Evolutionary conservation across 805 yeast genomes (phyloP).

Genomic region (Millerozyma miso): DNA sequence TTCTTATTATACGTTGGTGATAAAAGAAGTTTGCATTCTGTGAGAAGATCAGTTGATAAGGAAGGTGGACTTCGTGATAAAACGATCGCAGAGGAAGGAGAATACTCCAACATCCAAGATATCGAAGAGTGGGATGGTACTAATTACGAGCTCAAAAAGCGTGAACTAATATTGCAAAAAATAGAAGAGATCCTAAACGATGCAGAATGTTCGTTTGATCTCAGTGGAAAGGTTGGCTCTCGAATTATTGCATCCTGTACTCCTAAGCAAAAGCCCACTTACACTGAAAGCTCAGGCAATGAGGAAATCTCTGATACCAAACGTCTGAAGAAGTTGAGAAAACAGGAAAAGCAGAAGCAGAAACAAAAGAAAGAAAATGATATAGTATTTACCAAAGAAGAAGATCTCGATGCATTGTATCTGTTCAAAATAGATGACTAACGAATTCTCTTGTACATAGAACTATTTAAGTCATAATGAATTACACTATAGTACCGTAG

Average conservation of each 20-base stretch:
- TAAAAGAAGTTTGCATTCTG: conserved; percentile 14
- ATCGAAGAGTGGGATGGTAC: conserved; percentile 9
- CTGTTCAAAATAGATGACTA: conserved; percentile 37
- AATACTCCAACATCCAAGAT: conserved; percentile 8
- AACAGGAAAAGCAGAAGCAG: conserved; percentile 13
- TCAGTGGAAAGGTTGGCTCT: conserved; percentile 23
- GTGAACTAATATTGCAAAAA: conserved; percentile 25
- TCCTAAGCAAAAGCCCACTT: conserved; percentile 7
- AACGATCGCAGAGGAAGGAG: conserved; percentile 6
- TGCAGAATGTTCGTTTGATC: conserved; percentile 22
- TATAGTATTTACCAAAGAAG: conserved; percentile 15
- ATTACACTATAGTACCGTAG: conserved; percentile 27
- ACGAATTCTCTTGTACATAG: conserved; percentile 4
- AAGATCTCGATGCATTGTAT: conserved; percentile 38
- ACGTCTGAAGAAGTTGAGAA: conserved; percentile 13
- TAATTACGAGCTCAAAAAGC: conserved; percentile 18
- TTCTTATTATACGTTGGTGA: conserved; percentile 25
- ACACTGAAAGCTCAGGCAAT: conserved; percentile 2
- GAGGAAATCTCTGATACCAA: conserved; percentile 10
- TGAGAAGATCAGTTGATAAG: conserved; percentile 11
- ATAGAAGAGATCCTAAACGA: conserved; percentile 26
- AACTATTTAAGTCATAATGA: conserved; percentile 1
- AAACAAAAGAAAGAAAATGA: conserved; percentile 11
- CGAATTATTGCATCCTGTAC: conserved; percentile 20
- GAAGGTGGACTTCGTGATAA: conserved; percentile 8